A percentile compares a stretch with the other conserved stretches of the same genome.
These are phyloP conservation scores for Dendrobium nobile DNA, from an alignment of 106 monocot species.

Conservation along the genomic window DNA sequence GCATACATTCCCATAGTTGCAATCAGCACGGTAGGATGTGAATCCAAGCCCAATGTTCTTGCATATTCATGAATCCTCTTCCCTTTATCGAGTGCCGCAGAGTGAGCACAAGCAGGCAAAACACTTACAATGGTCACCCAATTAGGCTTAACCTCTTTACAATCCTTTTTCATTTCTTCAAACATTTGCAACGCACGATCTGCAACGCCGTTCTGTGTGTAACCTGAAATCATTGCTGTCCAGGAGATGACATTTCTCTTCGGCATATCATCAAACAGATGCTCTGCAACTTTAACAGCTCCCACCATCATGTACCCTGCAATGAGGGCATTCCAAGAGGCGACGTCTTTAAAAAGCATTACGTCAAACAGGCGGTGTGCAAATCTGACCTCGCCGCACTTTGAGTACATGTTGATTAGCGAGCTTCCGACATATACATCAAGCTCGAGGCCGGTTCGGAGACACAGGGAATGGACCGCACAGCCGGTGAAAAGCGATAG, in stretches of 20 bases:
- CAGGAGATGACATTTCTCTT: constrained; percentile 66
- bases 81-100: constrained; percentile 31
- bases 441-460: constrained; percentile 27
- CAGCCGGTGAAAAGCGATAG: constrained; percentile 10
- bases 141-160: constrained; percentile 32
- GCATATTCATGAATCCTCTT: constrained; percentile 53
- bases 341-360: constrained; percentile 38
- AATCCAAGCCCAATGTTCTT: constrained; percentile 9
- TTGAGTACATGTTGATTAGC: constrained; percentile 33
- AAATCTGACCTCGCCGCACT: constrained; percentile 35
- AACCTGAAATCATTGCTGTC: constrained; percentile 68
- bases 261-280: constrained; percentile 31
- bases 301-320: constrained; percentile 41
- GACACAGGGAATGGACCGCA: constrained; percentile 26
- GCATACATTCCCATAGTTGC: constrained; percentile 62
- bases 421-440: constrained; percentile 54
- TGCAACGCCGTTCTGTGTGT: constrained; percentile 39
- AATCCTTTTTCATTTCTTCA: constrained; percentile 35
- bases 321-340: constrained; percentile 58
- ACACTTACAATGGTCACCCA: constrained; percentile 52
- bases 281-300: constrained; percentile 22
- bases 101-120: constrained; percentile 43
- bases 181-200: constrained; percentile 28
- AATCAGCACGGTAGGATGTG: constrained; percentile 29
- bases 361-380: constrained; percentile 32